Evolutionary conservation across 805 yeast species (phyloP).

Genomic region (Kodamaea neixiangensis): DNA sequence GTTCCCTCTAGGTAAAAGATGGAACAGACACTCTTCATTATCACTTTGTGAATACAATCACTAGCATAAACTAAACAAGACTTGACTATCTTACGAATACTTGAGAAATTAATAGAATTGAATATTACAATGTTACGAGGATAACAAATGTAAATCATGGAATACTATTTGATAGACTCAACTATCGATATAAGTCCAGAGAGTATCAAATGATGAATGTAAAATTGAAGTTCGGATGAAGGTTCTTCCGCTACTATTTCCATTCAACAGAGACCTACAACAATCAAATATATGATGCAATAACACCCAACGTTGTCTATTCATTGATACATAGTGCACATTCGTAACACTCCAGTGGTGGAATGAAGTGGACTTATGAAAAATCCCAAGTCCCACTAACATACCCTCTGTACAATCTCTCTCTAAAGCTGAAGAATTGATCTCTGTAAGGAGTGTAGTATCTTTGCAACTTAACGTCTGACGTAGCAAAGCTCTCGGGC

Average conservation of each 20-base stretch:
- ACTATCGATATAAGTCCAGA: too few relatives aligned
- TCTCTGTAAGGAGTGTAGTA: conserved; percentile 50
- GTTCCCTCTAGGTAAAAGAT: background rate
- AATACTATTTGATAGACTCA: too few relatives aligned
- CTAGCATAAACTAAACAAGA: background rate
- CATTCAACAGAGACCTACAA: too few relatives aligned
- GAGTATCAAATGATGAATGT: too few relatives aligned
- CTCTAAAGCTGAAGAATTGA: conserved; percentile 48
- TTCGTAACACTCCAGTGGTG: background rate
- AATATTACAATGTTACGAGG: background rate
- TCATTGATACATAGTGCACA: background rate
- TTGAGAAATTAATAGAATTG: background rate
- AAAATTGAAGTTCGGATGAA: too few relatives aligned
- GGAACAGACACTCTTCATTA: background rate
- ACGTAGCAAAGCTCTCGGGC: conserved; percentile 76
- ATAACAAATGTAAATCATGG: background rate
- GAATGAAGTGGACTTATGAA: conserved; percentile 15
- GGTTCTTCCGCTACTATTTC: too few relatives aligned
- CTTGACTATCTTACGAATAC: background rate
- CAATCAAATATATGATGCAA: background rate
- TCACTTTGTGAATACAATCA: background rate
- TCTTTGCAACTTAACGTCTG: conserved; percentile 40
- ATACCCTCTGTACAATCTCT: conserved; percentile 48
- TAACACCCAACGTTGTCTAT: background rate
- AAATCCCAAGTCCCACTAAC: conserved; percentile 49